Conservation (phyloP, 2,329 filamentous ascomycete genomes). For the Botryotinia narcissicola region DNA sequence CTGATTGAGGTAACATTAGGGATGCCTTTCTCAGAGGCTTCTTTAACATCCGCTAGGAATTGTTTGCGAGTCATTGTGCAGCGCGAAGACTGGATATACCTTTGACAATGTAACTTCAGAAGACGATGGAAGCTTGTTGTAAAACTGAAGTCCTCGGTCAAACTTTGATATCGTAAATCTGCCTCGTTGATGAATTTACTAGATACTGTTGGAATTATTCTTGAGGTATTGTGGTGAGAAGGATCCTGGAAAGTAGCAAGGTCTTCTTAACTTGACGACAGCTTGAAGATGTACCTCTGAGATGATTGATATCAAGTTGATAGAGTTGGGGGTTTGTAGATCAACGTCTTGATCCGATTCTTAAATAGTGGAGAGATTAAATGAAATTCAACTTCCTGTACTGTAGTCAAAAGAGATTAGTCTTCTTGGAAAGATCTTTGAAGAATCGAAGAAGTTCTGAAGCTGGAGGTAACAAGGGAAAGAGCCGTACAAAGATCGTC, state of each 20-base stretch:
- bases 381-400: background rate
- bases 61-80: constrained; percentile 60
- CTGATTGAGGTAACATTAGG: constrained; percentile 53
- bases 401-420: background rate
- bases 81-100: background rate
- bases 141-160: background rate
- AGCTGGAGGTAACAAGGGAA: background rate
- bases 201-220: background rate
- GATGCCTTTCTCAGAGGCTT: constrained; percentile 43
- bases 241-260: background rate
- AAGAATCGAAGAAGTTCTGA: background rate
- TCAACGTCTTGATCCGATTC: background rate
- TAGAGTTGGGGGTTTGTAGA: background rate
- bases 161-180: background rate
- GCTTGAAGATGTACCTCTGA: background rate
- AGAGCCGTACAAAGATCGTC: background rate
- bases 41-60: constrained; percentile 58
- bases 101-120: background rate
- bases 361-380: background rate
- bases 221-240: background rate
- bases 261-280: background rate
- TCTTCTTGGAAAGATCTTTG: background rate
- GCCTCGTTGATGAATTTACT: background rate
- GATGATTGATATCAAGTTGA: background rate
- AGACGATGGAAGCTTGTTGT: background rate